phyloP scores from a whole-genome alignment of 805 yeast species.

The Tetrapisispora iriomotensis region DNA sequence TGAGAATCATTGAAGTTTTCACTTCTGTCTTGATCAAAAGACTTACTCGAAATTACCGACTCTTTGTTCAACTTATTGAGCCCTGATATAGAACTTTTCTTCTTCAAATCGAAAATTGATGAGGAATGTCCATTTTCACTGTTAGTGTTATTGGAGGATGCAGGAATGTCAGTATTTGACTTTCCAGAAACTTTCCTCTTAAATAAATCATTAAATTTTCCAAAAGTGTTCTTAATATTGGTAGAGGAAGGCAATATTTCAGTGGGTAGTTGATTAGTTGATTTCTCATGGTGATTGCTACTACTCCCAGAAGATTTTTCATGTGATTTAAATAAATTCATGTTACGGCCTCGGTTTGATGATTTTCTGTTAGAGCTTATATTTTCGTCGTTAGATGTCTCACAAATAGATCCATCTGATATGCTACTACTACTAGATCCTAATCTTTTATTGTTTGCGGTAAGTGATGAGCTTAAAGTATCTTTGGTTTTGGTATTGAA shows the following conservation, averaged over 20 bases:
- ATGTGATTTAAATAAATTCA: background rate
- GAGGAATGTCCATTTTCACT: background rate
- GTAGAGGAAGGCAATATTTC: background rate
- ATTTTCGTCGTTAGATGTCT: too few species aligned
- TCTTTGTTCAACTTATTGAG: background rate
- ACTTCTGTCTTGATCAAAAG: background rate
- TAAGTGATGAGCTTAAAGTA: background rate
- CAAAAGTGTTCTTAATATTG: slow-evolving; percentile 2
- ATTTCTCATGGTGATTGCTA: too few species aligned
- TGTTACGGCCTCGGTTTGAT: background rate
- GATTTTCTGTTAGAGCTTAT: background rate
- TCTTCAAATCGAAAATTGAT: background rate
- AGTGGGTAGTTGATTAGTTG: too few species aligned
- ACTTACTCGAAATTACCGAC: background rate
- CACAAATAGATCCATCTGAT: background rate
- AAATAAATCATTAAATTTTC: slow-evolving; percentile 3
- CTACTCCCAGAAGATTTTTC: too few species aligned
- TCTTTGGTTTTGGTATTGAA: slow-evolving; percentile 6
- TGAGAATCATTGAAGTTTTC: too few species aligned
- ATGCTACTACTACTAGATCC: background rate
- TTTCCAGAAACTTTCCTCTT: slow-evolving; percentile 1
- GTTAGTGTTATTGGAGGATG: background rate
- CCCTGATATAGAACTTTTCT: background rate
- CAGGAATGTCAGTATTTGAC: background rate
- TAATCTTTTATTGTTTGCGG: background rate